Evolutionary conservation across 1,139 yeast genomes (phyloP).

Genomic region (Scheffersomyces cryptocercus): DNA sequence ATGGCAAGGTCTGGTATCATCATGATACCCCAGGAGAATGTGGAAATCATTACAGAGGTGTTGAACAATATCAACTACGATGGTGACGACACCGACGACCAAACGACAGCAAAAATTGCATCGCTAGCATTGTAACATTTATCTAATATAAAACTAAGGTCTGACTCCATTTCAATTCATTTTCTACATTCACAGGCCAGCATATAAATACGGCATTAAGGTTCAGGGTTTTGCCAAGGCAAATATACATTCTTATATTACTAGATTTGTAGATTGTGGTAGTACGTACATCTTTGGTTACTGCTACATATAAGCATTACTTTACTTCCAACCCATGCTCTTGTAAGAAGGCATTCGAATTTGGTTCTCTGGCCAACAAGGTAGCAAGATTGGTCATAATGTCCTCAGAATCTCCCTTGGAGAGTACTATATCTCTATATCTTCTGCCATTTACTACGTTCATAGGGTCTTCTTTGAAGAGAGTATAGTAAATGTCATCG

Average conservation of each 20-base stretch:
- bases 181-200: too few relatives aligned
- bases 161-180: background rate
- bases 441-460: slow-evolving; percentile 58
- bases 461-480: slow-evolving; percentile 69
- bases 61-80: slow-evolving; percentile 3
- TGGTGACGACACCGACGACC: background rate
- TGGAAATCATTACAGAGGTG: slow-evolving; percentile 17
- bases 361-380: slow-evolving; percentile 75
- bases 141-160: background rate
- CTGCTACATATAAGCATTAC: background rate
- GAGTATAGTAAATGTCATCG: slow-evolving; percentile 76
- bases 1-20: slow-evolving; percentile 64
- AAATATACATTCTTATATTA: background rate
- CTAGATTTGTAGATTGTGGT: background rate
- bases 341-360: slow-evolving; percentile 64
- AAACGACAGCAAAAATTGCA: background rate
- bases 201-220: too few relatives aligned
- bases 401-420: slow-evolving; percentile 73
- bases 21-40: slow-evolving; percentile 57
- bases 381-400: slow-evolving; percentile 64
- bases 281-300: too few relatives aligned
- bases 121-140: background rate
- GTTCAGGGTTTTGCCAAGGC: background rate
- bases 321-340: slow-evolving; percentile 31
- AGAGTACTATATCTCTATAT: slow-evolving; percentile 70